Evolutionary conservation across 179 eudicot species (phyloP), one percentile per base, ranked within the genome.

Genomic region (Nepenthes alata): DNA sequence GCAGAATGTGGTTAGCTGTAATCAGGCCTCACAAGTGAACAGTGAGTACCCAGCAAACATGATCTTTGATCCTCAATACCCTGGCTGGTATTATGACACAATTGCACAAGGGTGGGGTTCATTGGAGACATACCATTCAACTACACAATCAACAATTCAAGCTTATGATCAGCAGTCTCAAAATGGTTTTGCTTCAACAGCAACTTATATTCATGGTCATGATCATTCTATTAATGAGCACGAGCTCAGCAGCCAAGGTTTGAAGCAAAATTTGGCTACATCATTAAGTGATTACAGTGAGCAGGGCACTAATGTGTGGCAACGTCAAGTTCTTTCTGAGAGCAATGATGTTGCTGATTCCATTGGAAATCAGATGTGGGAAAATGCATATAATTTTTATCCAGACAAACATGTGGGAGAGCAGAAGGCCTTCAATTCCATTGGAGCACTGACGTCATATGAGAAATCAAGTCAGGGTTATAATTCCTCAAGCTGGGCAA

Each of bases 31-130:
- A 52, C 78, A 73, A 45, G 81, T 47, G 64, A 76, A 73, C 55
- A 77, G 68, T 52, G 85, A 67, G 63, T 93, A 93, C 68, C 95
- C 98, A 8, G 67, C 74, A 38, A 79, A 87, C 76, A 86, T 93
- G 96, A 61, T 78, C 53, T 89, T 89, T 75, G 95, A 93, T 76
- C 86, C 91, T 47, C 90, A 87, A 55, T 89, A 93, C 72, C 98
- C 97, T 73, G 97, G 84, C 62, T 89, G 95, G 96, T 93, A 85
- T 71, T 93, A 89, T 71, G 95, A 93, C 66, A 85, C 90, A 51
- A 76, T 69, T 59, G 68, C 83, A 16, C 85, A 77, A 66, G 81
- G 79, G 56, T 93, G 98, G 98, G 58, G 64, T 51, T 68, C 83
- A 6, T 70, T 93, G 72, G 95, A 80, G 50, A 51, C 74, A 2